Base-by-base conservation (phyloP, 805 yeast species). In the Scheffersomyces spartinae region DNA sequence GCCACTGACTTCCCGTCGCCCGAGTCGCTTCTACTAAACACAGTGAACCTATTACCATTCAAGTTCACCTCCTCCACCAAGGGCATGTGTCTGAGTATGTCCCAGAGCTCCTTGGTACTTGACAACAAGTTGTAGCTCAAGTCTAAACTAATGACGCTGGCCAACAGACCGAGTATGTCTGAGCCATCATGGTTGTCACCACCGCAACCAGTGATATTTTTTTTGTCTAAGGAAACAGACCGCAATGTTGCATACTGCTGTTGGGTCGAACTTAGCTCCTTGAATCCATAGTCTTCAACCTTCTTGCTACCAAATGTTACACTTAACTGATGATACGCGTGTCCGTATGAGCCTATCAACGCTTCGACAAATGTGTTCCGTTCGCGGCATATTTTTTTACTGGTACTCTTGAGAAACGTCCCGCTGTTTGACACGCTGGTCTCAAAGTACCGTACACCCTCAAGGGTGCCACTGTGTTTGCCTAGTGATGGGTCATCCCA, bases 401-500 rank as follows among this genome's bases (percentile, higher is more conserved):
- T 61, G 5, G 49, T 36, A 0, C 48, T 34, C 39, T 76, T 80
- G 16, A 82, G 30, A 36, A 82, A 82, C 4, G 85, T 71, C 0
- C 82, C 93, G 3, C 74, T 53, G 0, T 55, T 57, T 0, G 43
- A n/a, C 32, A 49, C n/a, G 18, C 17, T 6, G 15, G 47, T 28
- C 39, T 35, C 17, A 45, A 86, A 86, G 44, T 82, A 82, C 27
- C 44, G 38, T 1, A 49, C 39, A 0, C 76, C 82, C 12, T 67
- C 55, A 15, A 71, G 32, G 1, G 43, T 30, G 0, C 97, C 97
- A 33, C 67, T 53, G 44, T 85, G 72, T 39, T 75, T 82, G 2
- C 96, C 96, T 18, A 84, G 56, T 0, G 32, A 28, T 0, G 63
- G 49, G 23, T 71, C 57, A 44, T 86, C 96, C 95, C 95, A 86